Evolutionary conservation across 2,329 filamentous ascomycete species (phyloP).

Genomic region (Alternaria postmessia): DNA sequence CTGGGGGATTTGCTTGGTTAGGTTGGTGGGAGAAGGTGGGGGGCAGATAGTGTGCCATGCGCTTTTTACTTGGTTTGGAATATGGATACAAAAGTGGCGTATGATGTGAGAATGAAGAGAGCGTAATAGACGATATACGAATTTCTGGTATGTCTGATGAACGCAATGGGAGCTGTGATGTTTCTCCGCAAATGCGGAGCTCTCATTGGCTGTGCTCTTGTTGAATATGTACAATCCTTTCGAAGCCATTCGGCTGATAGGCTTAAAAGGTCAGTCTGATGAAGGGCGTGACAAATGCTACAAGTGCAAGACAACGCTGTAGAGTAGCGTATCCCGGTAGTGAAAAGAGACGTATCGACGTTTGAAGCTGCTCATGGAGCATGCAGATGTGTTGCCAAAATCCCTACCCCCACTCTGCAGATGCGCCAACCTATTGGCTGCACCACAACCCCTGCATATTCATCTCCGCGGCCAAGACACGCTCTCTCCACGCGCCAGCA

Average conservation of each 20-base stretch:
- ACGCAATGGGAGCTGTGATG: background rate
- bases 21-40: too few relatives aligned
- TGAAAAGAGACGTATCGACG: too few relatives aligned
- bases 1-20: slow-evolving; percentile 45
- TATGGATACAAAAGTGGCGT: slow-evolving; percentile 11
- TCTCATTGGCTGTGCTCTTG: background rate
- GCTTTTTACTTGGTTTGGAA: background rate
- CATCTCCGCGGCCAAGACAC: slow-evolving; percentile 7
- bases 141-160: background rate
- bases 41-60: slow-evolving; percentile 1
- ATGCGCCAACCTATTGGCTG: too few relatives aligned
- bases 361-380: too few relatives aligned
- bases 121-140: background rate
- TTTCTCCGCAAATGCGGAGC: background rate
- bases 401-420: too few relatives aligned
- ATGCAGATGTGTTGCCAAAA: too few relatives aligned
- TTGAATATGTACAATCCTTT: too few relatives aligned
- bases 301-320: too few relatives aligned
- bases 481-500: slow-evolving; percentile 16
- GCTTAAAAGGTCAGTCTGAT: too few relatives aligned
- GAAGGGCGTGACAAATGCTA: too few relatives aligned
- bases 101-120: background rate
- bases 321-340: too few relatives aligned
- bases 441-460: slow-evolving; percentile 3
- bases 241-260: too few relatives aligned